phyloP scores from a whole-genome alignment of 176 grass and related monocot genomes.

The Rhynchospora breviuscula region DNA sequence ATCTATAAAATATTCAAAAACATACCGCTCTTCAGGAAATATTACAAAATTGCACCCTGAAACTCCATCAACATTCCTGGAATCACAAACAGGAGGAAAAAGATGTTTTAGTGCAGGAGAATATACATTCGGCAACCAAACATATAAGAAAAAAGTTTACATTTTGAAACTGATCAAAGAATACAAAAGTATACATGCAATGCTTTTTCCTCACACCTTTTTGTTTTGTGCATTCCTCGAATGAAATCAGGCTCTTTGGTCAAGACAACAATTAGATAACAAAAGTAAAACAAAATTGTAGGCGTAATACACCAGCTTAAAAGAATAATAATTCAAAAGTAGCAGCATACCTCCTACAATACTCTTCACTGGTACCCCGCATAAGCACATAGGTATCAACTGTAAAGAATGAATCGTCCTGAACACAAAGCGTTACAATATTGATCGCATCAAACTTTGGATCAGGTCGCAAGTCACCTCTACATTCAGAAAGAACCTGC shows the following conservation, averaged over 20 bases:
- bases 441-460: slow-evolving; percentile 84
- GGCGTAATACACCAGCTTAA: neutral
- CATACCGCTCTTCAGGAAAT: slow-evolving; percentile 65
- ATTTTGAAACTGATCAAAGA: slow-evolving; percentile 6
- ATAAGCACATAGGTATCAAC: slow-evolving; percentile 57
- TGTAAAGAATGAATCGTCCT: slow-evolving; percentile 46
- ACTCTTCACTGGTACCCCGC: slow-evolving; percentile 38
- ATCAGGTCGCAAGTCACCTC: slow-evolving; percentile 67
- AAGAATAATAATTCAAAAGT: slow-evolving; percentile 12
- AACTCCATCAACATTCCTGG: slow-evolving; percentile 70
- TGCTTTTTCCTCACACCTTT: neutral
- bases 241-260: neutral
- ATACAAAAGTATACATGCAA: neutral
- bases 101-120: slow-evolving; percentile 17
- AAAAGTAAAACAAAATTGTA: neutral
- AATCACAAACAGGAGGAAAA: slow-evolving; percentile 26
- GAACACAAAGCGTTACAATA: slow-evolving; percentile 56
- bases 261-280: neutral
- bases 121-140: neutral
- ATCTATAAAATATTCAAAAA: slow-evolving; percentile 62
- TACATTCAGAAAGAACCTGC: slow-evolving; percentile 79
- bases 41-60: slow-evolving; percentile 33
- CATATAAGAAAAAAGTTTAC: neutral
- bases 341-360: slow-evolving; percentile 40
- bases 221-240: neutral